Evolutionary conservation across 108 stramenopile species (phyloP), one percentile per base, ranked within the genome.

Genomic region (Fistulifera pelliculosa): DNA sequence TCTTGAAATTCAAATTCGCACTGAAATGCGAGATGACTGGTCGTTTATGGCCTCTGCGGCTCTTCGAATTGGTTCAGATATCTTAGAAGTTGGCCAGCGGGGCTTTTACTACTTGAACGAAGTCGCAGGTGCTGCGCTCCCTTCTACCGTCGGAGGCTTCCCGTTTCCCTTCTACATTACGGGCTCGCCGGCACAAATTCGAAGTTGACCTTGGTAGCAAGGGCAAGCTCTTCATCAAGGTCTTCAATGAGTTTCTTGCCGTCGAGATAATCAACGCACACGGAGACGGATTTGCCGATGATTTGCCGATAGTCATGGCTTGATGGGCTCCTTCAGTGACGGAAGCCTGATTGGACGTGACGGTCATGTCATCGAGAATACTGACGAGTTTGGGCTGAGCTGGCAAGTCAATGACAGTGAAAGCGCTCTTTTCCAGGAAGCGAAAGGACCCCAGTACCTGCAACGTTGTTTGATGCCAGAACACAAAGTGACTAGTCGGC

Each of bases 1-100:
- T 17, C 31, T 47, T 16, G 58, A 60, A 27, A 47, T 48, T 21
- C 47, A 60, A 11, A 14, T 60, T 19, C 58, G 58, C 22, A 60
- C 58, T 28, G 21, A 47, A 16, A 27, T 49, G 17, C 44, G 22
- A 35, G 25, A 27, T 23, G 48, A 49, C 58, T 60, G 38, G 35
- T 35, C 27, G 17, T 60, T 27, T 35, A 49, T 60, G 1, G 35
- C 48, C 15, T 4, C 45, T 1, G 48, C 48, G 1, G 58, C 47
- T n/a, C 7, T 60, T 12, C 27, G 48, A 1, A 60, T 60, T 31
- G 58, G 58, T 19, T 15, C 21, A 12, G 27, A 48, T 13, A 17
- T 60, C 27, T 38, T 60, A 21, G 58, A 60, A 57, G 14, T 57
- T 13, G 38, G 38, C n/a, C 26, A 27, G 38, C 21, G 28, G 10